Conservation (phyloP, 2,329 filamentous ascomycete genomes). For the Blastomyces gilchristii region DNA sequence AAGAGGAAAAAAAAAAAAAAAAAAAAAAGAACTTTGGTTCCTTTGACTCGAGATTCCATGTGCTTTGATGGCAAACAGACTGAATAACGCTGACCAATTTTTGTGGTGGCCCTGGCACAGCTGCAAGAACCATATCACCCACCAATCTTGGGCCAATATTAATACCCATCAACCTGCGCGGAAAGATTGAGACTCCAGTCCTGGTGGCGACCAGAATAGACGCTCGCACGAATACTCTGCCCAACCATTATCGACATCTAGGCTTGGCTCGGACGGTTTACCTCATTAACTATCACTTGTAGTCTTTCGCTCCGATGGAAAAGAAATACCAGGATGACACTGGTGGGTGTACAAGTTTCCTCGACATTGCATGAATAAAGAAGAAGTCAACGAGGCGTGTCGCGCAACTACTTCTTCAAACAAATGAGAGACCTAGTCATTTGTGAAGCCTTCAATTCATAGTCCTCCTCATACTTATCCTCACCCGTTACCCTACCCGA, state of each 20-base stretch:
- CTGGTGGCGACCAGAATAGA: not conserved
- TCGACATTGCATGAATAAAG: not conserved
- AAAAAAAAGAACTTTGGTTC: not conserved
- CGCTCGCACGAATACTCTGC: not conserved
- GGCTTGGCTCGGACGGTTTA: not conserved
- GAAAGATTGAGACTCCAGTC: not conserved
- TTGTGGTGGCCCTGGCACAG: not conserved
- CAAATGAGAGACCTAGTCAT: not conserved
- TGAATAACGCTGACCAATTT: not conserved
- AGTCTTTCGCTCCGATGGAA: not conserved
- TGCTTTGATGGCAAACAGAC: not conserved
- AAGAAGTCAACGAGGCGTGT: not conserved
- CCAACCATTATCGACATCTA: not conserved
- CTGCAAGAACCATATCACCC: not conserved
- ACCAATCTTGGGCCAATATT: not conserved
- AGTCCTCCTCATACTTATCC: not conserved
- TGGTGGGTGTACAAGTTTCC: not conserved
- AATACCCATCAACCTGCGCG: not conserved
- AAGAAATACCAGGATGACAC: not conserved
- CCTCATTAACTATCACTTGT: not conserved
- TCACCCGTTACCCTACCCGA: not conserved
- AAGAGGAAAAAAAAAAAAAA: not conserved
- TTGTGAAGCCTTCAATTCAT: not conserved
- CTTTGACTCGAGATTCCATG: not conserved
- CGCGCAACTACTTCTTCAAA: not conserved